Evolutionary conservation across 306 rosid genomes (phyloP).

Genomic region (Hippophae rhamnoides): DNA sequence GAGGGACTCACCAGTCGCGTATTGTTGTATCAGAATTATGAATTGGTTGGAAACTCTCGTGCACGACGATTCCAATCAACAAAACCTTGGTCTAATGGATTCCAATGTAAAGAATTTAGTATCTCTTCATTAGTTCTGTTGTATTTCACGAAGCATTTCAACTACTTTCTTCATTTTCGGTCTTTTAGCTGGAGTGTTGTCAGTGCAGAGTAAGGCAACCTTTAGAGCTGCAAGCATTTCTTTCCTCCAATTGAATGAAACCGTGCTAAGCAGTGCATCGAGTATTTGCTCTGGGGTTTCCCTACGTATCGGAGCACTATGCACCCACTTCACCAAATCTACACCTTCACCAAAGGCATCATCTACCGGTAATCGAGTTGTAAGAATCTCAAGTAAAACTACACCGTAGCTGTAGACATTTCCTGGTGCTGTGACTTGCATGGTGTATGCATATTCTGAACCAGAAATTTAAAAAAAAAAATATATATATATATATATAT

Average conservation of each 20-base stretch:
- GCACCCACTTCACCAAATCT: conserved; percentile 98
- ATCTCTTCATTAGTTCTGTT: conserved; percentile 25
- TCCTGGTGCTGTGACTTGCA: conserved; percentile 99
- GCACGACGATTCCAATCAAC: not conserved
- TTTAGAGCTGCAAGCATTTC: conserved; percentile 97
- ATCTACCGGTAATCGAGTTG: conserved; percentile 78
- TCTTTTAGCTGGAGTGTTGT: conserved; percentile 81
- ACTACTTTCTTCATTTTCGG: conserved; percentile 94
- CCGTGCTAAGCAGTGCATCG: conserved; percentile 85
- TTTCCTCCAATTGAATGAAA: conserved; percentile 93
- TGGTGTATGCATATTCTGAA: conserved; percentile 95
- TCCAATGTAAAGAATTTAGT: no score
- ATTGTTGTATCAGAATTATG: no score
- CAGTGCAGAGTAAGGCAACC: conserved; percentile 94
- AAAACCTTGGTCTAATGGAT: not conserved
- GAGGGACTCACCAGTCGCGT: no score
- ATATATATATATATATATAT: no score
- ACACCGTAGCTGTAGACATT: conserved; percentile 96
- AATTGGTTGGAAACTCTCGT: no score
- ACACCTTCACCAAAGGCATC: conserved; percentile 90
- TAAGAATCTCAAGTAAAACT: conserved; percentile 82
- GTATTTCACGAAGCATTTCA: conserved; percentile 90
- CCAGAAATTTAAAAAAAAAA: conserved; percentile 15
- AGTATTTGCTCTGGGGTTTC: conserved; percentile 99
- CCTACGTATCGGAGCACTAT: conserved; percentile 71